Evolutionary conservation across 2,329 filamentous ascomycete genomes (phyloP), one percentile per base, ranked within the genome.

Genomic region (Colletotrichum spaethianum): DNA sequence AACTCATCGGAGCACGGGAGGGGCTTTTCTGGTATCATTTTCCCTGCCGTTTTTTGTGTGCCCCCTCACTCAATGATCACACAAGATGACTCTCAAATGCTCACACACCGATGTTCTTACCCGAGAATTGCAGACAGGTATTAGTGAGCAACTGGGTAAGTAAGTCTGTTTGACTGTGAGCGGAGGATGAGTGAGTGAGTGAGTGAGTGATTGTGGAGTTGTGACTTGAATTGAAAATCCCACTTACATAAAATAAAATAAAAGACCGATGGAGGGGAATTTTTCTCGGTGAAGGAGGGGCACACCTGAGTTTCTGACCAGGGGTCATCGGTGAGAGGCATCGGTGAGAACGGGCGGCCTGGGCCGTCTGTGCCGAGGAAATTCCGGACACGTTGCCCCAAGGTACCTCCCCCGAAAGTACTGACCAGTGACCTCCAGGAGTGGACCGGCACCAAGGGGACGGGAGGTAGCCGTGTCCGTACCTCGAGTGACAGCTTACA

Each of bases 1-100:
- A 96, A 98, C 77, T 90, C 89, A 62, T 91, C 86, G 42, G 89
- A 86, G 78, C 93, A 89, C 1, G 95, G 95, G 31, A 98, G 87
- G 16, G 86, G 85, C 64, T 85, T 86, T 40, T 82, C 77, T 16
- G 88, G 88, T 76, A 82, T 82, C 86, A 89, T 89, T 33, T 44
- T 50, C 23, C 3, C 12, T 16, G 28, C 3, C 31, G n/a, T 31
- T 44, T 23, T 50, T 26, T 42, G 36, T 36, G n/a, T 18, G 12
- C n/a, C 11, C 53, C 31, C 20, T 56, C 8, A n/a, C 31, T 64
- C n/a, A 12, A 14, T 7, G 18, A 14, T 7, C 31, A 36, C 20
- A 40, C 55, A 18, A 20, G 11, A 23, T 38, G 40, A n/a, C 28
- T 36, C 42, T 23, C 50, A 20, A 40, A 1, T 2, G 23, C 48